Evolutionary conservation across 805 yeast genomes (phyloP).

Genomic region (Torulaspora delbrueckii): DNA sequence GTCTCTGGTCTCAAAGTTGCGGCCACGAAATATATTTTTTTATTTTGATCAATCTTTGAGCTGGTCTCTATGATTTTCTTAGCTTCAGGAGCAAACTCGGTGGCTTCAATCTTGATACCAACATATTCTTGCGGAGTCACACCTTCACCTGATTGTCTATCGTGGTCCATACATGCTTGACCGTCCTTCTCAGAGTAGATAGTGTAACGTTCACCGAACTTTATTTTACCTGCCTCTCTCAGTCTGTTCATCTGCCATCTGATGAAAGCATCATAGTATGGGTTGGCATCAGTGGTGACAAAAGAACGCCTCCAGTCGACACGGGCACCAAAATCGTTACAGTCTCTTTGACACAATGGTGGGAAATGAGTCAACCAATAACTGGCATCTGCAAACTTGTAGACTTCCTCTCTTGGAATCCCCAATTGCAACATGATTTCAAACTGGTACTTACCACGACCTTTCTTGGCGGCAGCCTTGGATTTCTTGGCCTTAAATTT

Average conservation of each 20-base stretch:
- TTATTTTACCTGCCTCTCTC: conserved; percentile 81
- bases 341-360: conserved; percentile 76
- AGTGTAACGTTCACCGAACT: conserved; percentile 97
- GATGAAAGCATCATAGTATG: conserved; percentile 89
- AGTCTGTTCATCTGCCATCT: conserved; percentile 94
- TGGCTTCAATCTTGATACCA: conserved; percentile 81
- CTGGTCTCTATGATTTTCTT: conserved; percentile 33
- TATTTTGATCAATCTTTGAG: conserved; percentile 40
- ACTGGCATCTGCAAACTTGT: conserved; percentile 84
- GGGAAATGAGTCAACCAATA: conserved; percentile 93
- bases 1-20: conserved; percentile 98
- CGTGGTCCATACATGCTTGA: conserved; percentile 99
- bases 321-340: conserved; percentile 79
- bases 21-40: conserved; percentile 80
- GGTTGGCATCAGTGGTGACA: conserved; percentile 92
- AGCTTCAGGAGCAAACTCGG: conserved; percentile 48
- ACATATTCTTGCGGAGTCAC: conserved; percentile 95
- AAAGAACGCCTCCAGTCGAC: conserved; percentile 98
- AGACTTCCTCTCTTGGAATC: conserved; percentile 73
- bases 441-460: conserved; percentile 89
- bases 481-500: conserved; percentile 91
- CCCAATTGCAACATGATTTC: conserved; percentile 96
- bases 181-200: conserved; percentile 97
- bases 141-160: conserved; percentile 95
- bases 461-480: conserved; percentile 89